A percentile compares a stretch with the other conserved stretches of the same genome.
These are phyloP conservation scores for Aspergillus sp. DNA, from an alignment of 2,329 filamentous ascomycete genomes.

Conservation along the genomic window DNA sequence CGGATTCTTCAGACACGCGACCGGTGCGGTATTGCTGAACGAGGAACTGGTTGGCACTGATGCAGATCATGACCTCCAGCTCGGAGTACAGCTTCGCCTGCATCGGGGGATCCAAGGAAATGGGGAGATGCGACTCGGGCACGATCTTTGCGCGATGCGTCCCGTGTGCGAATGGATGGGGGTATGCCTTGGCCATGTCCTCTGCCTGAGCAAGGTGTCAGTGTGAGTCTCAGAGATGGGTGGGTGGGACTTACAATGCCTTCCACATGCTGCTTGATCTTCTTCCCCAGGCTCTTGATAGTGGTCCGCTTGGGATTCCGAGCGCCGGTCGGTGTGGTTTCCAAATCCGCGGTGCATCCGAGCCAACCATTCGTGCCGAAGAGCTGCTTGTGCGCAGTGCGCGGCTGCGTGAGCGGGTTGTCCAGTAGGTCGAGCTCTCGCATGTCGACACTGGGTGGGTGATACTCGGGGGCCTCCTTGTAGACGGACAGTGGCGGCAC, in stretches of 20 bases:
- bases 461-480: background rate
- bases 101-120: conserved; percentile 39
- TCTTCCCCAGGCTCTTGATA: conserved; percentile 37
- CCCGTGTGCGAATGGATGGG: conserved; percentile 11
- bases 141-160: conserved; percentile 14
- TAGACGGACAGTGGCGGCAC: conserved; percentile 5
- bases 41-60: conserved; percentile 46
- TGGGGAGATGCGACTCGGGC: conserved; percentile 28
- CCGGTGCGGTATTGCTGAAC: conserved; percentile 40
- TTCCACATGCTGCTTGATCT: conserved; percentile 39
- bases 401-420: conserved; percentile 1
- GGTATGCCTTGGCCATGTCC: conserved; percentile 24
- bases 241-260: conserved; percentile 30
- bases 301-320: conserved; percentile 28
- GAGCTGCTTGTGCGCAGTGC: conserved; percentile 38
- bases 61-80: conserved; percentile 47
- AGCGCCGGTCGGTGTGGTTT: conserved; percentile 9
- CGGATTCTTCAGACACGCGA: conserved; percentile 39
- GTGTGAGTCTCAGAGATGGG: background rate
- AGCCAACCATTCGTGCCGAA: conserved; percentile 44
- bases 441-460: background rate
- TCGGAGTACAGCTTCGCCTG: conserved; percentile 48
- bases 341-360: conserved; percentile 33
- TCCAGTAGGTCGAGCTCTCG: conserved; percentile 5
- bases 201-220: conserved; percentile 20